Evolutionary conservation across 2,329 filamentous ascomycete genomes (phyloP).

Genomic region (Colletotrichum somersetense): DNA sequence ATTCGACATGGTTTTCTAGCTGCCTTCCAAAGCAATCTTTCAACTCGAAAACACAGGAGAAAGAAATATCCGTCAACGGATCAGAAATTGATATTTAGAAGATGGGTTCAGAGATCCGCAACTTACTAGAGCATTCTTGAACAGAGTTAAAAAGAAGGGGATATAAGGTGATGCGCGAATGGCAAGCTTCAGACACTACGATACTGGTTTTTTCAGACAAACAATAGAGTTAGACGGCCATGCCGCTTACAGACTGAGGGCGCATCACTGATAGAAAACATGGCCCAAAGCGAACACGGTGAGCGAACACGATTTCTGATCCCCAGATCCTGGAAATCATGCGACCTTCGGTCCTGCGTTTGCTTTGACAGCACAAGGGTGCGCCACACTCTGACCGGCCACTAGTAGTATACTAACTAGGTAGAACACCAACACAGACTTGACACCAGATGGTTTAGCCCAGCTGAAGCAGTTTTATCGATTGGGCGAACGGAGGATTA

Average conservation of each 20-base stretch:
- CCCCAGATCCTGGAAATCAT: constrained; percentile 2
- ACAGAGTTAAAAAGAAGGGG: accelerated
- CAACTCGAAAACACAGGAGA: too few relatives aligned
- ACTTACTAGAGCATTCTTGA: too few relatives aligned
- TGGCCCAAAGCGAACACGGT: background rate
- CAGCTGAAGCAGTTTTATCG: background rate
- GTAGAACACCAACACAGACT: constrained; percentile 9
- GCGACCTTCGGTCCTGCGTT: constrained; percentile 12
- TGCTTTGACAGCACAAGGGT: constrained; percentile 24
- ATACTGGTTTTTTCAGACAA: background rate
- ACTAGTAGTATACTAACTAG: constrained; percentile 11
- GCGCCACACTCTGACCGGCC: constrained; percentile 1
- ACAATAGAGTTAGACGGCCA: background rate
- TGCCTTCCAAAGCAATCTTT: too few relatives aligned
- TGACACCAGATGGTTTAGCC: constrained; percentile 21
- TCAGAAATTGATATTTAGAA: too few relatives aligned
- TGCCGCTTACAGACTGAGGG: background rate
- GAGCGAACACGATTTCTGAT: constrained; percentile 14
- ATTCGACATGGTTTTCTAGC: too few relatives aligned
- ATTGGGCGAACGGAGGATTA: background rate
- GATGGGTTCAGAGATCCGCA: too few relatives aligned
- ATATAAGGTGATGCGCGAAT: too few relatives aligned
- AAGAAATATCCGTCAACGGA: too few relatives aligned
- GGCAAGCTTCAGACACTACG: too few relatives aligned
- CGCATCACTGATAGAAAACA: too few relatives aligned